Base-by-base conservation (phyloP, 768 basidiomycete genomes). In the Leccinum truebloodii region DNA sequence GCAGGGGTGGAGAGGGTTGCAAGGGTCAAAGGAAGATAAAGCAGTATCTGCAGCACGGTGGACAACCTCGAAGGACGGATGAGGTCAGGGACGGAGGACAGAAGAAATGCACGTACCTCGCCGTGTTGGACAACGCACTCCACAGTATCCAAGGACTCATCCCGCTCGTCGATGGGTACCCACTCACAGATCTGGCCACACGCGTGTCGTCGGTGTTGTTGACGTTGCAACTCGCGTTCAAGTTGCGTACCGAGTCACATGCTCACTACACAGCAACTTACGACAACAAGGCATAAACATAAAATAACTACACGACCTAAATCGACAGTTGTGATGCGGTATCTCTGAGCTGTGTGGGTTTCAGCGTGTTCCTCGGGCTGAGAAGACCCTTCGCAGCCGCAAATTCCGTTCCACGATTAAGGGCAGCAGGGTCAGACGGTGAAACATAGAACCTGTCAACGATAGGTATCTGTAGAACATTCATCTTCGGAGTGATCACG, bases 401-500 rank as follows among this genome's bases (percentile, higher is more conserved):
- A 71, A 95, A 95, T 56, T 92, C 92, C 6, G 84, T 89, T 12
- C 82, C 85, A 28, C 95, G 85, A 37, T 80, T 79, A 22, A 81
- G 79, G 5, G 85, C 82, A 13, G 86, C 86, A 32, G 92, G 89
- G 68, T 93, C 91, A 1, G 90, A 89, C 2, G 91, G 90, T 1
- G 89, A 82, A n/a, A 95, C 92, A 74, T 92, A 94, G 76, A 86
- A 96, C 72, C 94, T 88, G 80, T 98, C 95, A 50, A 92, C 78
- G 69, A 98, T 97, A 2, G 96, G 96, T 64, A 96, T 92, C 72
- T 96, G 94, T 20, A 98, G 58, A 26, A 97, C 74, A 71, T 98
- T 98, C 86, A 96, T 94, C 80, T 94, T 94, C 41, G 92, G 92
- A 0, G 96, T 98, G 66, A 98, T 90, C 53, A 97, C 87, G 24